Conservation (phyloP, 2,329 filamentous ascomycete genomes). For the Cytospora paraplurivora region DNA sequence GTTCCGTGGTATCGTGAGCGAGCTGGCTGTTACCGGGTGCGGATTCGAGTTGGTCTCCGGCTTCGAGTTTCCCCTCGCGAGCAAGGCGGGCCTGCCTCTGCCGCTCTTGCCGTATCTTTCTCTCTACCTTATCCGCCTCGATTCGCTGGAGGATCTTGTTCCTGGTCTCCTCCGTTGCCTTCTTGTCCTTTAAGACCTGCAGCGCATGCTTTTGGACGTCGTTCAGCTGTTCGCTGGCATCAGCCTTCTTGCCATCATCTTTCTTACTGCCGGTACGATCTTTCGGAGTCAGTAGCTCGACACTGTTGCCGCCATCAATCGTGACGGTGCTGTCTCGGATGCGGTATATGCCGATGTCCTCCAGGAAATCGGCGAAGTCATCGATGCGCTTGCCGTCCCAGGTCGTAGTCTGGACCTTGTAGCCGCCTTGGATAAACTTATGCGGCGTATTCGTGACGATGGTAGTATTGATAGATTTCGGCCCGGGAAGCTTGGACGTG, state of each 20-base stretch:
- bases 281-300: conserved; percentile 7
- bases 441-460: conserved; percentile 31
- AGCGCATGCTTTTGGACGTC: conserved; percentile 26
- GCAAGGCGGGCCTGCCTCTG: conserved; percentile 2
- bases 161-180: conserved; percentile 17
- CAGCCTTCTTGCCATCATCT: not conserved
- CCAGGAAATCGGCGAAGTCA: conserved; percentile 28
- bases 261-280: not conserved
- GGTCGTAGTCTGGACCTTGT: conserved; percentile 24
- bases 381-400: conserved; percentile 31
- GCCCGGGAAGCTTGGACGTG: conserved; percentile 13
- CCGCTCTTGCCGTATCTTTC: conserved; percentile 17
- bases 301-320: not conserved
- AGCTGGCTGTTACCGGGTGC: not conserved
- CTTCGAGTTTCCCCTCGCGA: not conserved
- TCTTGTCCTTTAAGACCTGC: conserved; percentile 25
- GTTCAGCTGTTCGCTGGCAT: conserved; percentile 19
- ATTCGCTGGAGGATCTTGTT: conserved; percentile 27
- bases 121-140: conserved; percentile 29
- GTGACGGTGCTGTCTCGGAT: not conserved
- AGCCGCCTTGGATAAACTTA: conserved; percentile 32
- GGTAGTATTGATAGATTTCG: conserved; percentile 19
- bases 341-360: conserved; percentile 20
- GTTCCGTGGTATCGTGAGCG: conserved; percentile 1
- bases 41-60: not conserved